phyloP scores from a whole-genome alignment of 2,329 filamentous ascomycete species.

The Monosporascus sp. region DNA sequence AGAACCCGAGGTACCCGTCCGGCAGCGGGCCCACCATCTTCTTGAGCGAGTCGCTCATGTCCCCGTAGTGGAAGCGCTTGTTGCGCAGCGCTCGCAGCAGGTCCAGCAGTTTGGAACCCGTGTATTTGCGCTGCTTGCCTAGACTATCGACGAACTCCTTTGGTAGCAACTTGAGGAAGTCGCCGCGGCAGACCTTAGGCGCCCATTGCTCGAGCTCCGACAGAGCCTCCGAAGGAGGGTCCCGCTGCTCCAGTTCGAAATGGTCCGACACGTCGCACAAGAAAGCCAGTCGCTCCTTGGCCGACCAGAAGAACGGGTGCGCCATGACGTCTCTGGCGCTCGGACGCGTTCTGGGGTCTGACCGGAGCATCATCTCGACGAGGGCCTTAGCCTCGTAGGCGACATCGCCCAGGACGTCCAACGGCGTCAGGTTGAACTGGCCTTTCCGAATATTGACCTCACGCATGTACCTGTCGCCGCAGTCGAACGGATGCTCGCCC shows the following conservation, averaged over 20 bases:
- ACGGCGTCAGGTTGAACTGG: conserved; percentile 63
- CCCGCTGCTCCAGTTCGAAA: conserved; percentile 86
- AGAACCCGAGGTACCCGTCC: conserved; percentile 78
- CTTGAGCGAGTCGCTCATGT: conserved; percentile 79
- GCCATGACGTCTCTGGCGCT: conserved; percentile 42
- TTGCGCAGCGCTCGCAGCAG: conserved; percentile 84
- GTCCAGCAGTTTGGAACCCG: conserved; percentile 75
- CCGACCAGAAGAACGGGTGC: conserved; percentile 94
- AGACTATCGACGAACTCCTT: conserved; percentile 81
- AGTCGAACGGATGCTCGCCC: conserved; percentile 88
- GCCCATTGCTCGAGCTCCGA: conserved; percentile 51
- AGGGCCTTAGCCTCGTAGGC: conserved; percentile 83
- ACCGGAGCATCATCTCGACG: conserved; percentile 72
- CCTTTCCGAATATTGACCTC: conserved; percentile 97
- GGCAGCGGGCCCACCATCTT: conserved; percentile 65
- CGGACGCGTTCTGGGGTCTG: conserved; percentile 54
- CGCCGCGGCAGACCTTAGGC: conserved; percentile 51
- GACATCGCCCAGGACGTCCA: conserved; percentile 75
- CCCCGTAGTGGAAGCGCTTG: conserved; percentile 97
- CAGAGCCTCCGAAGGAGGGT: conserved; percentile 69
- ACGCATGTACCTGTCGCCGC: conserved; percentile 88
- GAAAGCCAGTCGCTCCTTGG: conserved; percentile 84
- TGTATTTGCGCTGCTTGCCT: conserved; percentile 94
- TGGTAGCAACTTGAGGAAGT: conserved; percentile 74
- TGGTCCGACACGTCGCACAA: conserved; percentile 96